These are phyloP conservation scores for Trichoderma simmonsii DNA, from an alignment of 2,329 filamentous ascomycete genomes.

Conservation along the genomic window DNA sequence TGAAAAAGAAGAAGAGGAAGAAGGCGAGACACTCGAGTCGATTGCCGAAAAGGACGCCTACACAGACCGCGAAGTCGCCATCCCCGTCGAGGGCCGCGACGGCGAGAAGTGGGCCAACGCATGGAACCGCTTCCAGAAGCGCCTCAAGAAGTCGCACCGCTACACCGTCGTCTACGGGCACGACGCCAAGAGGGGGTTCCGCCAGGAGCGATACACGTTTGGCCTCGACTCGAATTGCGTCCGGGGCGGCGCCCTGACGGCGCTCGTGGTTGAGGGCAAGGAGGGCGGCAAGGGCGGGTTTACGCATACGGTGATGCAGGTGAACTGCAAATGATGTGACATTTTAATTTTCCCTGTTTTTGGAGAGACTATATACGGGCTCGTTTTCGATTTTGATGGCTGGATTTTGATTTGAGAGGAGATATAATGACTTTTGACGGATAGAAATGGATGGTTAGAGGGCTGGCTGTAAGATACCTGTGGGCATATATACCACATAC, in stretches of 20 bases:
- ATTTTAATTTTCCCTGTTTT: neutral
- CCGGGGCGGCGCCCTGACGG: constrained; percentile 70
- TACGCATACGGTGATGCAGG: constrained; percentile 39
- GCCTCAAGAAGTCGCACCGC: constrained; percentile 33
- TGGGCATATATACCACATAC: neutral
- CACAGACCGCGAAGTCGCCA: constrained; percentile 32
- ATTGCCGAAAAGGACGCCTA: constrained; percentile 18
- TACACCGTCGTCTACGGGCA: constrained; percentile 84
- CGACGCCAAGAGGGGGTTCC: constrained; percentile 69
- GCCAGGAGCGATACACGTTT: constrained; percentile 63
- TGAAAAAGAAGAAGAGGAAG: constrained; percentile 19
- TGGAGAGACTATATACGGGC: neutral
- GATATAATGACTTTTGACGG: neutral
- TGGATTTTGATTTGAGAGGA: neutral
- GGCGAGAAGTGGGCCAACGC: constrained; percentile 66
- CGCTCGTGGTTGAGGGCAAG: constrained; percentile 65
- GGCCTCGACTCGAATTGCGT: constrained; percentile 85
- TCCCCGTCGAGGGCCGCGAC: constrained; percentile 42
- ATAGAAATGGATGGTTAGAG: neutral
- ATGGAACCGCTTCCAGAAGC: constrained; percentile 54
- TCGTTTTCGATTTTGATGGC: no score
- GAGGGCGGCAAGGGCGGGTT: constrained; percentile 32
- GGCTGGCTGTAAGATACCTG: neutral
- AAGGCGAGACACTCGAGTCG: constrained; percentile 4
- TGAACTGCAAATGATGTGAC: constrained; percentile 34